Percentiles rank a stretch among this genome's conserved stretches.
These are phyloP conservation scores for Euryodendron excelsum DNA, from an alignment of 148 eudicot species.

Conservation along the genomic window DNA sequence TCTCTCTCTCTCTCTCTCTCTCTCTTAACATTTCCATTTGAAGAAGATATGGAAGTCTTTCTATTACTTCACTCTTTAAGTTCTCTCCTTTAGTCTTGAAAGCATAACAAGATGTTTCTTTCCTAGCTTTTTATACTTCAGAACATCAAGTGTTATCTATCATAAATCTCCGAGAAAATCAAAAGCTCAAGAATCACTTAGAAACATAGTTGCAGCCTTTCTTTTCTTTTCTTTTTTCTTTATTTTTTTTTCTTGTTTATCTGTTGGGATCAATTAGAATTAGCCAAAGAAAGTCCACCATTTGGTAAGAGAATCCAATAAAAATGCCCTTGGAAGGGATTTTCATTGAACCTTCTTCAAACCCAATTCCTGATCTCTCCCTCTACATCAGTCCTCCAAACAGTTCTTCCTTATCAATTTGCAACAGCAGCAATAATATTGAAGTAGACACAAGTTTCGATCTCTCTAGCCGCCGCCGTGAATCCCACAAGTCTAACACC, in stretches of 20 bases:
- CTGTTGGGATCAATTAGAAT: not conserved
- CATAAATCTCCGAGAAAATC: conserved; percentile 1
- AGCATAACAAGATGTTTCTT: not conserved
- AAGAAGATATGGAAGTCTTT: conserved; percentile 13
- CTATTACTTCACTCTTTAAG: not conserved
- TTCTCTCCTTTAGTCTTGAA: conserved; percentile 16
- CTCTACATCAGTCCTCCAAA: conserved; percentile 54
- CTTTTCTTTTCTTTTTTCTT: not conserved
- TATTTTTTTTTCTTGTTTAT: not conserved
- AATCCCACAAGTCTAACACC: not conserved
- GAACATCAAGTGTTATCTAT: not conserved
- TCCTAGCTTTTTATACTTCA: not conserved
- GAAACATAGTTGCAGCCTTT: not conserved
- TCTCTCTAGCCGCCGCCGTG: not conserved
- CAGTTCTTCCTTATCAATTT: not conserved
- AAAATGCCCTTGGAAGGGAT: conserved; percentile 52
- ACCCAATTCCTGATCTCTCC: conserved; percentile 48
- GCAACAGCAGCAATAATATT: not conserved
- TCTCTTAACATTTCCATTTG: conserved; percentile 3
- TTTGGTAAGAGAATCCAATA: not conserved
- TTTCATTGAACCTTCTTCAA: conserved; percentile 39
- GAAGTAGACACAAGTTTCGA: not conserved
- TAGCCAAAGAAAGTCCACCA: not conserved
- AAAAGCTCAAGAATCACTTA: conserved; percentile 1
- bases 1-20: not conserved